Evolutionary conservation across 192 early-diverging fungal species (phyloP).

Genomic region (Lunasporangiospora selenospora): DNA sequence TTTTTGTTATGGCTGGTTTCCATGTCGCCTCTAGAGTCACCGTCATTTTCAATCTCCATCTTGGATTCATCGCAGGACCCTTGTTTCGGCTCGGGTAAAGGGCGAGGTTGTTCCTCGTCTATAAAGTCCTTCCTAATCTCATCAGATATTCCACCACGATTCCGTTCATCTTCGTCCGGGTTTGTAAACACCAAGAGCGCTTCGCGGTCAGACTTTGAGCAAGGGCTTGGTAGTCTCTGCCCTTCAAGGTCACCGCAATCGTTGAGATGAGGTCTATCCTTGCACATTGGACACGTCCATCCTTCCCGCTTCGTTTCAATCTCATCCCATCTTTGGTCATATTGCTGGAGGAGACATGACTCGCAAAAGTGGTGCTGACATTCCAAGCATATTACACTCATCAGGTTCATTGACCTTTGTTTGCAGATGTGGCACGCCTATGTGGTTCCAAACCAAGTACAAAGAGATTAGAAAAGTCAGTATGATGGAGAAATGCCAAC

Average conservation of each 20-base stretch:
- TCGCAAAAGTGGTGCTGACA: conserved; percentile 15
- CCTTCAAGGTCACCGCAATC: not conserved
- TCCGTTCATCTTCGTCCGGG: conserved; percentile 23
- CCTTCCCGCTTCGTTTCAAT: not conserved
- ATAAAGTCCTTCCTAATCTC: not conserved
- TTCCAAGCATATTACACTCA: not conserved
- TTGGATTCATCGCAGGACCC: not conserved
- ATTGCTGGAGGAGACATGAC: conserved; percentile 8
- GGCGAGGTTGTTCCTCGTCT: too few relatives aligned
- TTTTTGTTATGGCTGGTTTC: not conserved
- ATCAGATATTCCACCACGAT: conserved; percentile 17
- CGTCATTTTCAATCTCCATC: not conserved
- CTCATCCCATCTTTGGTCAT: conserved; percentile 13
- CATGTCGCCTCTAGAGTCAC: not conserved
- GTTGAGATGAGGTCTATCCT: not conserved
- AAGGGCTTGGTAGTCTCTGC: not conserved
- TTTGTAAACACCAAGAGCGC: conserved; percentile 9
- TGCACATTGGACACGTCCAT: conserved; percentile 24
- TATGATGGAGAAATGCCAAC: not conserved
- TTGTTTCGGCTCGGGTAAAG: not conserved
- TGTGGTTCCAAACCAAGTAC: not conserved
- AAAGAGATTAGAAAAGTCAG: not conserved
- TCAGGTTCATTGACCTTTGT: not conserved
- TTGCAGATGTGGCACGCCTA: conserved; percentile 26
- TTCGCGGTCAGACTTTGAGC: not conserved